Base-by-base conservation (phyloP, 768 basidiomycete genomes). In the Lactarius indigo region DNA sequence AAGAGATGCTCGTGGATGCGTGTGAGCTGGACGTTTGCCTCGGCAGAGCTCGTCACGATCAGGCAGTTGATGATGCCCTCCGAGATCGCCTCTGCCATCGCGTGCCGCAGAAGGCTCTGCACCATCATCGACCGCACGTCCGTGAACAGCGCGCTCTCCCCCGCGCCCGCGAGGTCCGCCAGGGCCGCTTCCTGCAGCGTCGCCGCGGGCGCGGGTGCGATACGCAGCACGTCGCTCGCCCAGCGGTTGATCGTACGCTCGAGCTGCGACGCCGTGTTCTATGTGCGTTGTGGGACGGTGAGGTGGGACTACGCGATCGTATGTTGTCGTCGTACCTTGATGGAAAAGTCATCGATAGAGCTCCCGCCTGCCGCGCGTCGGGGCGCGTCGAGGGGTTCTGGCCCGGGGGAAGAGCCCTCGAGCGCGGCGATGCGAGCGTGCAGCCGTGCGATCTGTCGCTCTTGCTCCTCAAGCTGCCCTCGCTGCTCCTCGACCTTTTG, bases 1-100 rank as follows among this genome's bases (percentile, higher is more conserved):
- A 95, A 94, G 61, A 95, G 84, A 71, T 94, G 90, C 74, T 94
- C 93, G 75, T 95, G 93, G 64, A 95, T 91, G 5, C 91, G 84
- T 28, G 92, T 89, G 57, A 95, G 80, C 74, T 94, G 91, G 67
- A 89, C 75, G 72, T 95, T 95, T 31, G 93, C 88, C 61, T 95
- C 93, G 55, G 81, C 82, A 9, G 90, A 92, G 73, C 92, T 92
- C 56, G 93, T 94, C 65, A 94, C 89, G 72, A 94, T 87, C 63
- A 94, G 82, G 70, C 89, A 90, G 74, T 95, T 95, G 73, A 95
- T 82, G 77, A 94, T 82, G 52, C 91, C 92, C 69, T 90, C 85
- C 23, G 87, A 87, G 69, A 89, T 85, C 18, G 86, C 82, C 73
- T 94, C 90, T 3, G 90, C 82, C 78, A 94, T 84, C 3, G 88